A percentile compares a stretch with the other conserved stretches of the same genome.
phyloP scores from a whole-genome alignment of 768 basidiomycete species.

The Suillus discolor region DNA sequence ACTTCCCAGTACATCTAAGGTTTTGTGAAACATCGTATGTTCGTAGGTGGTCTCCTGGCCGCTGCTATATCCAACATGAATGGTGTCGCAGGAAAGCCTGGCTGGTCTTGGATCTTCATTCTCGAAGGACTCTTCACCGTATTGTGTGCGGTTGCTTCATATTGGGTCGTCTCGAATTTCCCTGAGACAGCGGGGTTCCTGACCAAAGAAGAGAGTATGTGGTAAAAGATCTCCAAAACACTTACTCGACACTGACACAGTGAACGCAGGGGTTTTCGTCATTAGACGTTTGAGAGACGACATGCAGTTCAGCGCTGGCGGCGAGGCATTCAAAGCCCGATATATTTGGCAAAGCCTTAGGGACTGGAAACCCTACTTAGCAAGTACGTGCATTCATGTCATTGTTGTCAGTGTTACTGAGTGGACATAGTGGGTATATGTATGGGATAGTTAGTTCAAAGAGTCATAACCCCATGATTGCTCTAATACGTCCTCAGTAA shows the following conservation, averaged over 20 bases:
- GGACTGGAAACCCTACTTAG: constrained; percentile 77
- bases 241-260: constrained; percentile 4
- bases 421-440: constrained; percentile 59
- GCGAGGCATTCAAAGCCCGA: constrained; percentile 52
- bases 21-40: background rate
- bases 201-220: constrained; percentile 59
- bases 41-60: constrained; percentile 63
- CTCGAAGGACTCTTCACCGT: constrained; percentile 74
- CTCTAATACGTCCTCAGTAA: constrained; percentile 34
- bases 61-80: constrained; percentile 72
- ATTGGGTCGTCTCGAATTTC: constrained; percentile 78
- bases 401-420: constrained; percentile 8
- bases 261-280: constrained; percentile 54
- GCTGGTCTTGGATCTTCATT: constrained; percentile 77
- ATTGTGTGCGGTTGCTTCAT: constrained; percentile 57
- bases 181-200: constrained; percentile 77
- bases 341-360: constrained; percentile 61
- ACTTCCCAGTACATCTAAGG: background rate
- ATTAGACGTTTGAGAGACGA: constrained; percentile 67
- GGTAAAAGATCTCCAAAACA: background rate
- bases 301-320: constrained; percentile 65
- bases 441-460: constrained; percentile 60
- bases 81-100: constrained; percentile 62
- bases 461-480: constrained; percentile 19
- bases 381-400: constrained; percentile 46